These are phyloP conservation scores for Pseudognaphalium luteoalbum DNA, from an alignment of 129 eudicot genomes.

Conservation along the genomic window DNA sequence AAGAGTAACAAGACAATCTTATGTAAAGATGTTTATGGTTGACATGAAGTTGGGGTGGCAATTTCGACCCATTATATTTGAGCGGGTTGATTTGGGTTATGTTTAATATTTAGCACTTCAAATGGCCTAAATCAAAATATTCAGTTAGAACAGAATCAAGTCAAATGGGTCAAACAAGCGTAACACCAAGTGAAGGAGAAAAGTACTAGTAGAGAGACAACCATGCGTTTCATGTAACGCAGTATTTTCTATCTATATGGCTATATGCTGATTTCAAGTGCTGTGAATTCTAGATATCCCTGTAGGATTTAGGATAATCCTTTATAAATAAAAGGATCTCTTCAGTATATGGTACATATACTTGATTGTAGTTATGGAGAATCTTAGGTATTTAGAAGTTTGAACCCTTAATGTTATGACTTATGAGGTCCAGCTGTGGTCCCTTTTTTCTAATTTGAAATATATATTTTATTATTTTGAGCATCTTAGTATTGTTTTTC, in stretches of 20 bases:
- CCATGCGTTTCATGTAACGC: not conserved
- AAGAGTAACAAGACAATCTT: not conserved
- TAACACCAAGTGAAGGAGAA: not conserved
- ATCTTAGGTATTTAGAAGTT: not conserved
- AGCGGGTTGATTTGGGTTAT: not conserved
- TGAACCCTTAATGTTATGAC: not conserved
- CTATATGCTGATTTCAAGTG: not conserved
- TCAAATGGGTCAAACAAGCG: not conserved
- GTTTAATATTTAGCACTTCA: not conserved
- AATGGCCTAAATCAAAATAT: not conserved
- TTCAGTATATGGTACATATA: not conserved
- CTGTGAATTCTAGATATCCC: not conserved
- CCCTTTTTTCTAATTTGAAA: not conserved
- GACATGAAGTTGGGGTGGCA: not conserved
- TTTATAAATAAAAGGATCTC: not conserved
- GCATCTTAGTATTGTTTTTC: not conserved
- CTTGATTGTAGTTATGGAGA: not conserved
- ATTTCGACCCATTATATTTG: not conserved
- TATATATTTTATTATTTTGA: not conserved
- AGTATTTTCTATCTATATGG: not conserved
- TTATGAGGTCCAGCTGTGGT: not conserved
- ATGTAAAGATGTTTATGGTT: not conserved
- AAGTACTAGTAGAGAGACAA: not conserved
- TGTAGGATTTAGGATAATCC: not conserved
- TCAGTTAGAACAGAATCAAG: not conserved